Evolutionary conservation across 129 eudicot genomes (phyloP).

Genomic region (Kitagawia praeruptora): DNA sequence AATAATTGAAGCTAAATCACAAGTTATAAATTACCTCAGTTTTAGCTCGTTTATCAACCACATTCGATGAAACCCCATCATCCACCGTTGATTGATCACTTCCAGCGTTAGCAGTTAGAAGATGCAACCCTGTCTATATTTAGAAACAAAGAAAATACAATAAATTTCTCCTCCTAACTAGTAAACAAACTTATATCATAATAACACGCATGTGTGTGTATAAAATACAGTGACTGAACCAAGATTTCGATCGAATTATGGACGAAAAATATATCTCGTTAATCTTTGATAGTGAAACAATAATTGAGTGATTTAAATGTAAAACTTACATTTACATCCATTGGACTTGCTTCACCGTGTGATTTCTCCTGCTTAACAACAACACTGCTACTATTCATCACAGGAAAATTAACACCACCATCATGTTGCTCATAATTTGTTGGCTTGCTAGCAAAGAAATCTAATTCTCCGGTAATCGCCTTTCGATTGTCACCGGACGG

Average conservation of each 20-base stretch:
- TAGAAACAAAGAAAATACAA: neutral
- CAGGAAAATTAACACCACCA: constrained; percentile 5
- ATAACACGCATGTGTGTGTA: too few species aligned
- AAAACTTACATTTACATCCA: constrained; percentile 46
- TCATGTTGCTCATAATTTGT: neutral
- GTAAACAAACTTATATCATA: neutral
- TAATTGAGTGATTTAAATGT: neutral
- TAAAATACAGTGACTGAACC: neutral
- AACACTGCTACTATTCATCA: neutral
- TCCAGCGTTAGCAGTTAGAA: constrained; percentile 39
- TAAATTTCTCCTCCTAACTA: neutral
- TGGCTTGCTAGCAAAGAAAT: constrained; percentile 47
- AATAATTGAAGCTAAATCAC: neutral
- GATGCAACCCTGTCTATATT: constrained; percentile 61
- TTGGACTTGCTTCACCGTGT: constrained; percentile 8
- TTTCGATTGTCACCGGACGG: constrained; percentile 24
- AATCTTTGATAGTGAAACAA: too few species aligned
- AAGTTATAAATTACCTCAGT: constrained; percentile 45
- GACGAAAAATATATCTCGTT: too few species aligned
- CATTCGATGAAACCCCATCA: constrained; percentile 43
- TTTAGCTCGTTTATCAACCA: constrained; percentile 41
- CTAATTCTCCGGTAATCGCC: constrained; percentile 42
- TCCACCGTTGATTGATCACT: constrained; percentile 74
- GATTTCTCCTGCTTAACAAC: constrained; percentile 50
- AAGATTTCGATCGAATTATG: too few species aligned